Conservation (phyloP, 352 stramenopile species). For the Globisporangium okanoganense region DNA sequence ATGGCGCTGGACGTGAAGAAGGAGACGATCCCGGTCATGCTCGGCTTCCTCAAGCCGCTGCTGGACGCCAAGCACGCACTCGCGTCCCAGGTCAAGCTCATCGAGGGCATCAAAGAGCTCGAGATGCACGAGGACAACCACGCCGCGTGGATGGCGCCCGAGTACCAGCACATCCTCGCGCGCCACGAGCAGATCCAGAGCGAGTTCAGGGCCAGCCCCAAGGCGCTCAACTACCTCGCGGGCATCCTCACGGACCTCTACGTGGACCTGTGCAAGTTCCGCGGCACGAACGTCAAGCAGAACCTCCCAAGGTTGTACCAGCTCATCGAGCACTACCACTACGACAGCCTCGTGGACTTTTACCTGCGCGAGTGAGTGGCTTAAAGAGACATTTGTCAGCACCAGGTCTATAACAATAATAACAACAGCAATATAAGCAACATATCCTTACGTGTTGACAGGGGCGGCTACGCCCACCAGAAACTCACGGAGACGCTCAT, state of each 20-base stretch:
- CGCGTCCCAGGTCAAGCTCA: slow-evolving; percentile 73
- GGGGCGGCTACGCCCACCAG: slow-evolving; percentile 50
- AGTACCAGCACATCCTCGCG: slow-evolving; percentile 76
- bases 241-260: slow-evolving; percentile 83
- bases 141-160: slow-evolving; percentile 64
- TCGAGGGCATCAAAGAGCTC: slow-evolving; percentile 81
- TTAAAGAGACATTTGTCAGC: too few species aligned
- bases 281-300: slow-evolving; percentile 71
- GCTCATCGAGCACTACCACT: slow-evolving; percentile 81
- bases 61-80: slow-evolving; percentile 71
- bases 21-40: slow-evolving; percentile 66
- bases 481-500: slow-evolving; percentile 85
- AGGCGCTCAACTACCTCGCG: slow-evolving; percentile 73
- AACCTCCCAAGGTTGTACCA: slow-evolving; percentile 67
- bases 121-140: slow-evolving; percentile 79
- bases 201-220: slow-evolving; percentile 71
- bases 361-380: slow-evolving; percentile 46
- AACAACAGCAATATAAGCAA: background rate
- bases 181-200: slow-evolving; percentile 58
- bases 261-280: slow-evolving; percentile 84
- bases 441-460: too few species aligned
- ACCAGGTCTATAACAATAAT: background rate
- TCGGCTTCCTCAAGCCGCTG: slow-evolving; percentile 57
- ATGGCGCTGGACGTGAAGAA: slow-evolving; percentile 82
- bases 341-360: slow-evolving; percentile 73